Base-by-base conservation (phyloP, 441 rosid genomes). In the Eutrema salsugineum region DNA sequence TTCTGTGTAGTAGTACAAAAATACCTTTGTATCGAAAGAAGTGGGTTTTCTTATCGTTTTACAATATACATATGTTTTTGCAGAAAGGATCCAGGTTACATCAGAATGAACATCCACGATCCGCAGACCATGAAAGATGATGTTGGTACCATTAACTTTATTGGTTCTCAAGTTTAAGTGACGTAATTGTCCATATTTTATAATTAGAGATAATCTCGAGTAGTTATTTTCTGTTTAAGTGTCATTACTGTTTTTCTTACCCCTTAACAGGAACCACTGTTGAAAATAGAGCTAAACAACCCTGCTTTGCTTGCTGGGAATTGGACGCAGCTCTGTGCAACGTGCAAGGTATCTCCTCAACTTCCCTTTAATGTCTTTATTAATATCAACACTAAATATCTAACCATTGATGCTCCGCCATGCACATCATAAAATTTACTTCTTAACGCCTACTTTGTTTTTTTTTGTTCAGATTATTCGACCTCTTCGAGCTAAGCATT, bases 401-500 rank as follows among this genome's bases (percentile, higher is more conserved):
- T 42, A 33, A 6, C 44, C 43, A 22, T 19, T 12, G 5, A 58
- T 44, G n/a, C n/a, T n/a, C n/a, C n/a, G n/a, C n/a, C n/a, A n/a
- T n/a, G 14, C 24, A 40, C 68, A 49, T 16, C 49, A 11, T 63
- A 35, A 57, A 40, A 32, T 24, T 54, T 57, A 47, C 51, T 48
- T 49, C 43, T 27, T 63, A 49, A 10, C 43, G 30, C 40, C 9
- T 22, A 12, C 24, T 39, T 55, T 32, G 16, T 48, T 76, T 56
- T 9, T 47, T 35, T 51, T 59, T 51, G 70, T 58, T 63, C 82
- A 95, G 97, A 93, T 95, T 71, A 92, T 95, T 64, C 83, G 97
- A 81, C 97, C 99, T 74, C 88, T 93, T 69, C 99, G 98, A 17
- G 95, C 98, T 5, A 93, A 95, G 87, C 99, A 95, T 75, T 95